Percentiles rank a stretch among this genome's conserved stretches.
These are phyloP conservation scores for Bretschneidera sinensis DNA, from an alignment of 345 rosid genomes.

Conservation along the genomic window DNA sequence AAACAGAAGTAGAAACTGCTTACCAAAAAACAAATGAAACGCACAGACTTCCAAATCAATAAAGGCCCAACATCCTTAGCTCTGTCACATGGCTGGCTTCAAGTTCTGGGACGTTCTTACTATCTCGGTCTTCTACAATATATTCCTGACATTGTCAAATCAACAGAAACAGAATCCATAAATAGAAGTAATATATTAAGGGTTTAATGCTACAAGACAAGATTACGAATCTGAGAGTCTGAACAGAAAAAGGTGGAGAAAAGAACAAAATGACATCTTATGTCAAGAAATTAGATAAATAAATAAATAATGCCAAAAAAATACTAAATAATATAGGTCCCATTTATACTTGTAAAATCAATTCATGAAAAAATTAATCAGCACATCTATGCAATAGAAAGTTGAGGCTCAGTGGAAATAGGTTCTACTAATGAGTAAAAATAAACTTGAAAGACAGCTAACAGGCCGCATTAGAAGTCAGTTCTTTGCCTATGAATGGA, in stretches of 20 bases:
- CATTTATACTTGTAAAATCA: slow-evolving; percentile 2
- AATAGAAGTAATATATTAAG: no score
- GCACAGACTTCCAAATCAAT: slow-evolving; percentile 10
- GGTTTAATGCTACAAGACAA: neutral
- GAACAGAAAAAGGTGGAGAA: neutral
- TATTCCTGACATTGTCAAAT: slow-evolving; percentile 64
- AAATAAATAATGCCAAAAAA: no score
- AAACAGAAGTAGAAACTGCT: no score
- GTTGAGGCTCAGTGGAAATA: slow-evolving; percentile 1
- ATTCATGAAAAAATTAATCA: neutral
- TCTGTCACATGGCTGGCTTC: slow-evolving; percentile 83
- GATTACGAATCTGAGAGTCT: slow-evolving; percentile 1
- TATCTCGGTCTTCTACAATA: slow-evolving; percentile 82
- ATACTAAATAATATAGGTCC: slow-evolving; percentile 2
- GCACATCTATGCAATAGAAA: neutral
- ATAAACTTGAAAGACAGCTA: neutral
- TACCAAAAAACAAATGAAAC: slow-evolving; percentile 19
- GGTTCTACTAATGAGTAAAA: slow-evolving; percentile 1
- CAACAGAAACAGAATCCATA: neutral
- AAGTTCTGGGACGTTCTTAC: slow-evolving; percentile 73
- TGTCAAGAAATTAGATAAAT: no score
- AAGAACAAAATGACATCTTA: neutral
- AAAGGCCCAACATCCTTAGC: slow-evolving; percentile 73
- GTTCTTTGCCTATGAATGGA: no score
- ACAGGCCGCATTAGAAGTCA: no score